Conservation (phyloP, 2,329 filamentous ascomycete species). For the Aspergillus piperis region DNA sequence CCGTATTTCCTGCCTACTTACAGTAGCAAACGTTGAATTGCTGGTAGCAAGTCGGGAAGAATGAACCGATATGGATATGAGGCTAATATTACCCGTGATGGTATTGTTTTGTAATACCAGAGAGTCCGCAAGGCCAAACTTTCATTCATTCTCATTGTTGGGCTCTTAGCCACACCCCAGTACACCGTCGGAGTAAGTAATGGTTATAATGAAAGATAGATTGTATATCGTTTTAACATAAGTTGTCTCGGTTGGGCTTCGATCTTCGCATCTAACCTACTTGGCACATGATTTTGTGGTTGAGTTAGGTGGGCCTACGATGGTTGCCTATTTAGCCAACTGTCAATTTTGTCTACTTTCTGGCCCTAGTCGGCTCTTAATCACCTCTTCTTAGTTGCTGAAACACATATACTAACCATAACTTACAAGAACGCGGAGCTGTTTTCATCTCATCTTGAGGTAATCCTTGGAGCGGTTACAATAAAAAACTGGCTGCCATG, state of each 20-base stretch:
- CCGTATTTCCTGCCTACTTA: too few relatives aligned
- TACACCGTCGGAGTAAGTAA: too few relatives aligned
- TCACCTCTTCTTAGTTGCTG: not conserved
- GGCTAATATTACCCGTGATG: too few relatives aligned
- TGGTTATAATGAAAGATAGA: too few relatives aligned
- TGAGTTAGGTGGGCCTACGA: not conserved
- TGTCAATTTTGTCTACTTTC: not conserved
- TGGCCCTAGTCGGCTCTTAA: not conserved
- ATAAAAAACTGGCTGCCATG: constrained; percentile 16
- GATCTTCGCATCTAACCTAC: not conserved
- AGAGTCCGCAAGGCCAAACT: too few relatives aligned
- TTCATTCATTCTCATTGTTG: too few relatives aligned
- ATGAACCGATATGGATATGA: too few relatives aligned
- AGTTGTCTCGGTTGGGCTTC: not conserved
- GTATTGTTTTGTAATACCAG: too few relatives aligned
- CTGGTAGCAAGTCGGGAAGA: too few relatives aligned
- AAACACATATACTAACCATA: not conserved
- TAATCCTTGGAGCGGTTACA: not conserved
- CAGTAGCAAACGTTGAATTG: too few relatives aligned
- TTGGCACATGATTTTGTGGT: not conserved
- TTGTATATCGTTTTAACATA: too few relatives aligned
- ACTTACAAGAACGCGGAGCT: not conserved
- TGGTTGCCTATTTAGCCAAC: not conserved
- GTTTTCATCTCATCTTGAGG: not conserved
- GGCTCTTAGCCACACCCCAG: too few relatives aligned